These are phyloP conservation scores for Takashimella koratensis DNA, from an alignment of 1,284 basidiomycete species.

Conservation along the genomic window DNA sequence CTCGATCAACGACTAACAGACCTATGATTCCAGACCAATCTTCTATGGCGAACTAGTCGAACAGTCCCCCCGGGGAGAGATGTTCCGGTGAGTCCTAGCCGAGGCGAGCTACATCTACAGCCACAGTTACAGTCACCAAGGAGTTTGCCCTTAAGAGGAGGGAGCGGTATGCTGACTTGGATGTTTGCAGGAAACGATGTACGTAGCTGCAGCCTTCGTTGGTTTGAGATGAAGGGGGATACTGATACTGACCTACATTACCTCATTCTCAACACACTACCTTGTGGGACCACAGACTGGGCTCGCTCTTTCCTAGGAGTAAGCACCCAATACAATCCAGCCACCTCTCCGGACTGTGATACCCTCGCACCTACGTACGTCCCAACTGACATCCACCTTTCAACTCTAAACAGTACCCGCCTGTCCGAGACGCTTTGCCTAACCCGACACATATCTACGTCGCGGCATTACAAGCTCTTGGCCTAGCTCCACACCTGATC, in stretches of 20 bases:
- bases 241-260: not conserved
- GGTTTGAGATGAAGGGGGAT: not conserved
- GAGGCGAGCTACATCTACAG: too few relatives aligned
- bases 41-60: slow-evolving; percentile 80
- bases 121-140: too few relatives aligned
- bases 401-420: slow-evolving; percentile 57
- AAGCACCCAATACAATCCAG: too few relatives aligned
- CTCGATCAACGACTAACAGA: too few relatives aligned
- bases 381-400: not conserved
- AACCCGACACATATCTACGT: slow-evolving; percentile 84
- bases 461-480: slow-evolving; percentile 71
- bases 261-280: too few relatives aligned
- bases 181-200: slow-evolving; percentile 47
- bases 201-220: slow-evolving; percentile 4
- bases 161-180: too few relatives aligned
- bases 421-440: slow-evolving; percentile 70
- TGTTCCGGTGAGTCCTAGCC: slow-evolving; percentile 61
- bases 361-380: not conserved
- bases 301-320: slow-evolving; percentile 65
- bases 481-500: slow-evolving; percentile 62
- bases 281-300: too few relatives aligned
- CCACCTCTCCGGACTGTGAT: too few relatives aligned
- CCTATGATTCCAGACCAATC: slow-evolving; percentile 33
- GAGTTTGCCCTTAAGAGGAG: too few relatives aligned
- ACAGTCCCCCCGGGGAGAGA: slow-evolving; percentile 59